A percentile compares a stretch with the other conserved stretches of the same genome.
Evolutionary conservation across 1,139 yeast genomes (phyloP).

Genomic region (Trichomonascaceae sp.): DNA sequence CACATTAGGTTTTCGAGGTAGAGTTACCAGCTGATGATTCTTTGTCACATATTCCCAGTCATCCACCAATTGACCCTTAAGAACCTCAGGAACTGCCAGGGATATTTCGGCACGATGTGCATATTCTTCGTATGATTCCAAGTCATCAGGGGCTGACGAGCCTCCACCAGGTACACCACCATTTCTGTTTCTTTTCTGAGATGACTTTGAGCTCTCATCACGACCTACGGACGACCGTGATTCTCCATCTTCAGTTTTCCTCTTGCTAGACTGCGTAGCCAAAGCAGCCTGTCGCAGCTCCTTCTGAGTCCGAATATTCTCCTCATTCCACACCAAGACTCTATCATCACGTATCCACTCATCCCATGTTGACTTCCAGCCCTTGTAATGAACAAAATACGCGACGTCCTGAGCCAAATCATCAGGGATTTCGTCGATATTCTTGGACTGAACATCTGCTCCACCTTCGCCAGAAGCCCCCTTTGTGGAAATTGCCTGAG

Average conservation of each 20-base stretch:
- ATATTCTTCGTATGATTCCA: conserved; percentile 35
- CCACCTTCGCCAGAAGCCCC: conserved; percentile 38
- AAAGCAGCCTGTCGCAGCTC: conserved; percentile 51
- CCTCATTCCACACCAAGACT: conserved; percentile 62
- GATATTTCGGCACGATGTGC: conserved; percentile 45
- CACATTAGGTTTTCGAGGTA: conserved; percentile 55
- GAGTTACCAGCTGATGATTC: conserved; percentile 57
- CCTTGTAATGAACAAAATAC: conserved; percentile 81
- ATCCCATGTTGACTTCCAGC: conserved; percentile 96
- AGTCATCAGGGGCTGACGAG: conserved; percentile 28
- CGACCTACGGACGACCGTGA: neutral
- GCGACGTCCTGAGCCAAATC: conserved; percentile 38
- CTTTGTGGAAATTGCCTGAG: conserved; percentile 31
- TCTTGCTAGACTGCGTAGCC: conserved; percentile 18
- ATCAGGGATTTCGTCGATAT: conserved; percentile 39
- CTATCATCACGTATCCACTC: conserved; percentile 84
- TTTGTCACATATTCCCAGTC: conserved; percentile 93
- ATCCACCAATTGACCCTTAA: conserved; percentile 71
- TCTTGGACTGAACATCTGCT: conserved; percentile 20
- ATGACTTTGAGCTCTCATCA: conserved; percentile 4
- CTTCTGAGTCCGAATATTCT: conserved; percentile 58
- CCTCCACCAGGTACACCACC: conserved; percentile 13
- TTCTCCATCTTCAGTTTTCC: conserved; percentile 16
- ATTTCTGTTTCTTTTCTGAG: conserved; percentile 7
- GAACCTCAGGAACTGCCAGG: conserved; percentile 52